Evolutionary conservation across 2,329 filamentous ascomycete species (phyloP), one percentile per base, ranked within the genome.

Genomic region (Calonectria ilicicola): DNA sequence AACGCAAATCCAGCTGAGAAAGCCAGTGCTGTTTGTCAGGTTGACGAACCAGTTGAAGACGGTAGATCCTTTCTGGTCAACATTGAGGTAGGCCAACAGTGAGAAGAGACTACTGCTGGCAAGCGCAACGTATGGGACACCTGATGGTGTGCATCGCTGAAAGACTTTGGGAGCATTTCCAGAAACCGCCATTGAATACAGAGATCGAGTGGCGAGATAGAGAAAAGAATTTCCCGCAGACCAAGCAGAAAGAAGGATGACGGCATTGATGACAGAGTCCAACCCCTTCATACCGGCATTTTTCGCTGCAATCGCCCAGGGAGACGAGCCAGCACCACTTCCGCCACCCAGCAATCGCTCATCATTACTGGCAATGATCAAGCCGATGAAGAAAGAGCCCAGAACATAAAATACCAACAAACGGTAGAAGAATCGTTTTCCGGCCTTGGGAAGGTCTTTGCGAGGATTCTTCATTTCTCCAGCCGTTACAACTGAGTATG

Each of bases 31-130:
- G 56, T 76, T 77, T 49, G 65, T 73, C 35, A 78, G 47, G 75
- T 87, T 89, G 69, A 89, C 83, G 73, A 90, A 87, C 88, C 88
- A 90, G 72, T 87, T 87, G 80, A 90, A 90, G 19, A 93, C 92
- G 1, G 46, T 65, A 26, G 89, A 86, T 1, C 89, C 85, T 0
- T 89, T 86, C 64, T 84, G 81, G 74, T 87, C 87, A 44, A 93
- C 86, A 76, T 91, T 90, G 46, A 79, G 67, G 80, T 93, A 94
- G 9, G 89, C 88, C 2, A 67, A 14, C 4, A 60, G 7, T 4
- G 38, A 29, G 27, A 67, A 60, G 9, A 35, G 7, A 8, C 35
- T 35, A 14, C 51, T 47, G 35, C 14, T 42, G 5, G 38, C 27
- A n/a, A 60, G 35, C 5, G 49, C 51, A 21, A 40, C 65, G 9